A percentile compares a stretch with the other conserved stretches of the same genome.
phyloP scores from a whole-genome alignment of 2,329 filamentous ascomycete species.

The Scedosporium apiospermum region DNA sequence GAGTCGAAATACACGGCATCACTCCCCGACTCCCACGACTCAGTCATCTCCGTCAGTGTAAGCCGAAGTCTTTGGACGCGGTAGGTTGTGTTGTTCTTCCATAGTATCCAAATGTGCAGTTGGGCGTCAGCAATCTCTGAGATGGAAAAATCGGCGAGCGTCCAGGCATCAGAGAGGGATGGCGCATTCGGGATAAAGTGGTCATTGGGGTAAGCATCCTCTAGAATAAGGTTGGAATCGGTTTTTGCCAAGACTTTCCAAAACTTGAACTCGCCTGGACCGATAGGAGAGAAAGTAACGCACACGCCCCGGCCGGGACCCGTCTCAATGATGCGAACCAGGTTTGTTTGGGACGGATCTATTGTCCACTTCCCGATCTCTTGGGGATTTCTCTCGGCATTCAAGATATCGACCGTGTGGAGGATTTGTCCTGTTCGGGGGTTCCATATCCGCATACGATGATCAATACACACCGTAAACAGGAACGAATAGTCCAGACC shows the following conservation, averaged over 20 bases:
- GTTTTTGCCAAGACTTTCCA: slow-evolving; percentile 65
- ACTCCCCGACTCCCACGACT: slow-evolving; percentile 62
- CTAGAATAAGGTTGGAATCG: slow-evolving; percentile 52
- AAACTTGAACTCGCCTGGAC: slow-evolving; percentile 87
- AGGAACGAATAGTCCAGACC: slow-evolving; percentile 43
- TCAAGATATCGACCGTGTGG: slow-evolving; percentile 68
- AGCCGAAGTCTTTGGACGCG: slow-evolving; percentile 66
- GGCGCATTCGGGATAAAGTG: slow-evolving; percentile 50
- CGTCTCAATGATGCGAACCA: slow-evolving; percentile 62
- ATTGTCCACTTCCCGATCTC: slow-evolving; percentile 67
- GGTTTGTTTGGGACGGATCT: slow-evolving; percentile 66
- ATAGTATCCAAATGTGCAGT: slow-evolving; percentile 64
- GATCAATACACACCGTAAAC: slow-evolving; percentile 82
- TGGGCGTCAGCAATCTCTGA: slow-evolving; percentile 42
- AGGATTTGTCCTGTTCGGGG: slow-evolving; percentile 69
- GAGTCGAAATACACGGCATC: slow-evolving; percentile 55
- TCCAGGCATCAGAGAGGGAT: slow-evolving; percentile 69
- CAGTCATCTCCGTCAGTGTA: slow-evolving; percentile 51
- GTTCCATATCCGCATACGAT: slow-evolving; percentile 85
- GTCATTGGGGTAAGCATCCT: slow-evolving; percentile 58
- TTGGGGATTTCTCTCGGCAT: slow-evolving; percentile 54
- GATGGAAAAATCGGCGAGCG: slow-evolving; percentile 64
- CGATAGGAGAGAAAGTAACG: slow-evolving; percentile 80
- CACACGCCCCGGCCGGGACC: slow-evolving; percentile 46
- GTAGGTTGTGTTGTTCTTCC: slow-evolving; percentile 78